Conservation (phyloP, 1,284 basidiomycete genomes). For the Cryptococcus sp. region DNA sequence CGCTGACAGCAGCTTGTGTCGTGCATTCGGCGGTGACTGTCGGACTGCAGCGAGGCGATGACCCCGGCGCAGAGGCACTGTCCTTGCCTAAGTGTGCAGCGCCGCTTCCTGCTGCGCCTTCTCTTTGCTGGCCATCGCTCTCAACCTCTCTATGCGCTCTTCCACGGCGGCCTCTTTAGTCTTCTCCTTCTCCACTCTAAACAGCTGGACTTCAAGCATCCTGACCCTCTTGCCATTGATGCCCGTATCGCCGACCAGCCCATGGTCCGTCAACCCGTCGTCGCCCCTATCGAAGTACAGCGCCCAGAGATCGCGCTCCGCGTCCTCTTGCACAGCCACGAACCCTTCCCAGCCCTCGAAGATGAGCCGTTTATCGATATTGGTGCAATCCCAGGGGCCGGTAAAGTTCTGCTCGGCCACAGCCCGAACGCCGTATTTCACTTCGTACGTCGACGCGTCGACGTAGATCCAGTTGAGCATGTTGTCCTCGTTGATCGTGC, state of each 20-base stretch:
- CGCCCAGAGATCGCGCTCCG: slow-evolving; percentile 10
- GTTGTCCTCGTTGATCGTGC: slow-evolving; percentile 23
- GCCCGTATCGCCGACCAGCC: slow-evolving; percentile 3
- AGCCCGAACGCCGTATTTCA: slow-evolving; percentile 18
- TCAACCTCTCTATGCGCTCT: neutral
- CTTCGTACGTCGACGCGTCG: slow-evolving; percentile 19
- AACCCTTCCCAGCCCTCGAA: slow-evolving; percentile 20
- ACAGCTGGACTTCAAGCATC: slow-evolving; percentile 6
- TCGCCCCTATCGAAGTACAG: slow-evolving; percentile 14
- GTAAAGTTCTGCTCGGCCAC: slow-evolving; percentile 6
- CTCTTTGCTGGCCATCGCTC: neutral
- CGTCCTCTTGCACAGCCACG: slow-evolving; percentile 16
- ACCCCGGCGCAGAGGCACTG: too few relatives aligned
- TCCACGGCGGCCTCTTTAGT: neutral
- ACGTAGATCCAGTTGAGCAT: slow-evolving; percentile 26
- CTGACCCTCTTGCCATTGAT: neutral
- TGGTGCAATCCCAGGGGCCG: slow-evolving; percentile 13
- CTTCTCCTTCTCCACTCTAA: neutral
- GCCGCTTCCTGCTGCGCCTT: neutral
- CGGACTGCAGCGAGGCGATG: too few relatives aligned
- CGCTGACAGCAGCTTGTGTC: too few relatives aligned
- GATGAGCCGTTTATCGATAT: slow-evolving; percentile 6
- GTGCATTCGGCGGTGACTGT: too few relatives aligned
- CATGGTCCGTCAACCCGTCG: slow-evolving; percentile 16
- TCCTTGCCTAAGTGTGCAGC: too few relatives aligned